Base-by-base conservation (phyloP, 306 rosid species). In the Vachellia collinsii region DNA sequence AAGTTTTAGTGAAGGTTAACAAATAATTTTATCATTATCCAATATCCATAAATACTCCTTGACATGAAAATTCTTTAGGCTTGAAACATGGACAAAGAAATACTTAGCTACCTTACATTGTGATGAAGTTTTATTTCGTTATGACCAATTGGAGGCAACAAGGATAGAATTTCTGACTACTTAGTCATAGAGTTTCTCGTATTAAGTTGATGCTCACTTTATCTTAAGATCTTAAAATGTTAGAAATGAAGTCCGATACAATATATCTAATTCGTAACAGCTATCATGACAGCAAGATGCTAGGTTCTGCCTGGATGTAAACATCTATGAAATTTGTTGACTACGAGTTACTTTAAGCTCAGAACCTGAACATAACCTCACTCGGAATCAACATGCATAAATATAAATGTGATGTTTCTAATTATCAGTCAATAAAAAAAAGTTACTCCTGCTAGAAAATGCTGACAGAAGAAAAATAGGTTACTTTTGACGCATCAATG, bases 401-500 rank as follows among this genome's bases (percentile, higher is more conserved):
- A 48, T 23, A 13, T 10, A 72, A 29, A 14, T 23, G 53, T 47
- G n/a, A 71, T 50, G 46, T 17, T 36, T 50, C 36, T 36, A 36
- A 11, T 8, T 19, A 37, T 72, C 43, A 72, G 11, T 17, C 77
- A 72, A 72, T 6, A 17, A 62, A n/a, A 41, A 70, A 29, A 70
- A 48, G 50, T 51, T 12, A 39, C 16, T 14, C 75, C 36, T 71
- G 22, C 42, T 42, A 47, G 42, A 71, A 46, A 23, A 29, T 71
- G 16, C 22, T 58, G 66, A 53, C 20, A 75, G 36, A 68, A 73
- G 80, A 58, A 64, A 50, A 61, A 42, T 80, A 56, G 8, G n/a
- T 44, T 81, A 84, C 90, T 83, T 14, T 17, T 50, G 87, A 70
- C 68, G 86, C 80, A 76, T 84, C 82, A 51, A 87, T 72, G 86